A percentile compares a stretch with the other conserved stretches of the same genome.
Conservation (phyloP, 495 filamentous ascomycete species). For the Chaetomidium leptoderma region DNA sequence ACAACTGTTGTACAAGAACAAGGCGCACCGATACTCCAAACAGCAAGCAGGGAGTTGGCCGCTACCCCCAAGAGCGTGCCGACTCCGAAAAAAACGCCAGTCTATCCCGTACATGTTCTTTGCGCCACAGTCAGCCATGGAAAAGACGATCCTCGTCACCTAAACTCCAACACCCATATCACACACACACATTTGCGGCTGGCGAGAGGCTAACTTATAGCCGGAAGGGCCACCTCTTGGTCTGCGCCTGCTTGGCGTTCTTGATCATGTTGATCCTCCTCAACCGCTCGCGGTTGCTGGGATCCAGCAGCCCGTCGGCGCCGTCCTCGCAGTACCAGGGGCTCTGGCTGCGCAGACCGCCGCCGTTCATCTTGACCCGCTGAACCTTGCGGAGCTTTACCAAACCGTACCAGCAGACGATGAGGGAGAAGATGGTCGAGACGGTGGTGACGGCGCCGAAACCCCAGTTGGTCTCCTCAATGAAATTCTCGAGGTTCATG, state of each 20-base stretch:
- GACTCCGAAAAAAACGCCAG: conserved; percentile 12
- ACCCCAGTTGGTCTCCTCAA: conserved; percentile 91
- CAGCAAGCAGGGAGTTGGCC: conserved; percentile 11
- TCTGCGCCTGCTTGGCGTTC: conserved; percentile 29
- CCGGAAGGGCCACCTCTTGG: conserved; percentile 36
- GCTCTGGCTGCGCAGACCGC: conserved; percentile 27
- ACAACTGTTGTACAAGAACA: conserved; percentile 5
- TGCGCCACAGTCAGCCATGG: neutral
- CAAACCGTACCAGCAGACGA: conserved; percentile 77
- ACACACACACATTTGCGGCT: neutral
- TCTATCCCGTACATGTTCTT: conserved; percentile 13
- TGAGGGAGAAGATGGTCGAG: conserved; percentile 65
- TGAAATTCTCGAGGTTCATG: conserved; percentile 98
- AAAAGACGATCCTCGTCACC: neutral
- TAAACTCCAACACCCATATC: neutral
- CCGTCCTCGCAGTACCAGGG: conserved; percentile 45
- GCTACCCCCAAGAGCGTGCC: conserved; percentile 5
- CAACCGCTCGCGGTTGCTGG: conserved; percentile 44
- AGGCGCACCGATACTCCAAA: conserved; percentile 2
- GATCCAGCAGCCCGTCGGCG: conserved; percentile 40
- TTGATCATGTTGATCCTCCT: conserved; percentile 46
- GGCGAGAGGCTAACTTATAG: neutral
- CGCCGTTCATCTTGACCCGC: conserved; percentile 79
- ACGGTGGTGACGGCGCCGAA: conserved; percentile 68
- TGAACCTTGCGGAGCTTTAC: conserved; percentile 80